Base-by-base conservation (phyloP, 352 stramenopile genomes). In the Phytophthora sp. region DNA sequence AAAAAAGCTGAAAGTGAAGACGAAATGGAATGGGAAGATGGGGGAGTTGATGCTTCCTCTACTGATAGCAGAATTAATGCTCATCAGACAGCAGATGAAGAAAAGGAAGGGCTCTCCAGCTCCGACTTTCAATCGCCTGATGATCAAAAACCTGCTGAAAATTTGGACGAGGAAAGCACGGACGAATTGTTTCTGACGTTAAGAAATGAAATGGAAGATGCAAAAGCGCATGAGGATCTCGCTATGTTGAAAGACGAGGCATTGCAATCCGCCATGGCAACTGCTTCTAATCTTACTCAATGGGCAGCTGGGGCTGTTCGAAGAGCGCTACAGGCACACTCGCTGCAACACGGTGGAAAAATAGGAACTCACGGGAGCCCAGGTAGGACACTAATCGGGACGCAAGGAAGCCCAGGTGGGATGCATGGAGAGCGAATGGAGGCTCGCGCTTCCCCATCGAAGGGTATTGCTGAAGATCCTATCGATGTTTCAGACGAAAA, bases 201-300 rank as follows among this genome's bases (percentile, higher is more conserved):
- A 8, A 87, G 81, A 46, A 74, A 69, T 28, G 85, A 94, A 54
- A 70, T 92, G 20, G 85, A 94, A 44, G 85, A 94, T 34, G 81
- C 74, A 2, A 87, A 84, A 44, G 83, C 76, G 0, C 77, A 92
- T 43, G 72, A 81, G 55, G 85, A 92, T 70, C 50, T 94, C 11
- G 66, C 77, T 8, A 52, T 76, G 34, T 61, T 90, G 3, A 82
- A 87, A 45, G 66, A 85, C 44, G 86, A 95, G 50, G 87, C 87
- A 13, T 54, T 95, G 23, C 73, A 91, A 18, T 92, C 87, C 54
- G 87, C 83, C 2, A 88, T 95, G 52, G 68, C 61, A 4, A 95
- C 87, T 11, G 87, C 87, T n/a, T 92, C 87, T 0, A 95, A 95
- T 49, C 72, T 95, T 13, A 95, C 87, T 74, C 87, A 95, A 83